A percentile compares a stretch with the other conserved stretches of the same genome.
These are phyloP conservation scores for Podospora conica DNA, from an alignment of 495 filamentous ascomycete genomes.

Conservation along the genomic window DNA sequence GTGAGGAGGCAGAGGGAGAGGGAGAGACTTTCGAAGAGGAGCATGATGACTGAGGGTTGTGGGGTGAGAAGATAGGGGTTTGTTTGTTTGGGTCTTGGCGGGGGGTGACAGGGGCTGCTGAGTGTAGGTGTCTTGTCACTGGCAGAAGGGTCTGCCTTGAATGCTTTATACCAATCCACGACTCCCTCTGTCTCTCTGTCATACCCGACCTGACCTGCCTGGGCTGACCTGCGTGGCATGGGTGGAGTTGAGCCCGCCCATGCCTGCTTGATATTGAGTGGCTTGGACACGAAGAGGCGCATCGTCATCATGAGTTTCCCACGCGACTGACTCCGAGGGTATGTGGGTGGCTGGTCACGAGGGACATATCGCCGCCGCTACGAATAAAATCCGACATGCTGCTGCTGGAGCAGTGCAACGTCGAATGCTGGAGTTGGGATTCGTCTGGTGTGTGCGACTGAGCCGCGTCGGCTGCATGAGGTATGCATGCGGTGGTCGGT, in stretches of 20 bases:
- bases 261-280: background rate
- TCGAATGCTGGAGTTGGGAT: background rate
- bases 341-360: too few relatives aligned
- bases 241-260: too few relatives aligned
- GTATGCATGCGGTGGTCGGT: too few relatives aligned
- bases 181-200: too few relatives aligned
- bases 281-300: background rate
- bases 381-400: background rate
- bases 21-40: background rate
- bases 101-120: background rate
- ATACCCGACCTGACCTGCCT: too few relatives aligned
- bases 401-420: background rate
- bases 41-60: background rate
- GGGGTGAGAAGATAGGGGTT: background rate
- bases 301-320: background rate
- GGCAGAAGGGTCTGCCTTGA: background rate
- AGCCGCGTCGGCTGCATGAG: too few relatives aligned
- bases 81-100: background rate
- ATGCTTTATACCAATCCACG: background rate
- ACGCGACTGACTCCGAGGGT: too few relatives aligned
- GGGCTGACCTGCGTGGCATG: too few relatives aligned
- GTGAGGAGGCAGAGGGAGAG: background rate
- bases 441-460: too few relatives aligned
- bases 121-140: too few relatives aligned
- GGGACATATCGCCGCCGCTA: background rate